Conservation (phyloP, 2,329 filamentous ascomycete genomes). For the Paecilomyces fulvus region DNA sequence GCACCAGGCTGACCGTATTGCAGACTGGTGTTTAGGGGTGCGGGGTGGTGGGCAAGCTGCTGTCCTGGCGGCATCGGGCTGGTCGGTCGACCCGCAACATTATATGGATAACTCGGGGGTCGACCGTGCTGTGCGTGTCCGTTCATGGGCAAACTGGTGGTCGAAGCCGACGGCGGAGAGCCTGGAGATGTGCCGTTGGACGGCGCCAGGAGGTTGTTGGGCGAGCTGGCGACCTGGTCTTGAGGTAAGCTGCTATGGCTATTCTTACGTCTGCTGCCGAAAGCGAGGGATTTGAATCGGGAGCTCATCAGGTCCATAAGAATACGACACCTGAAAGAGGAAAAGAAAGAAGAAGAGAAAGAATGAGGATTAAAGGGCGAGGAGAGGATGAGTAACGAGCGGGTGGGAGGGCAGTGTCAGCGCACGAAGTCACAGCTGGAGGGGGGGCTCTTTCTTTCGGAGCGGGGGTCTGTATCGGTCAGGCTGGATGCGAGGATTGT, state of each 20-base stretch:
- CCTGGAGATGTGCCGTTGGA: slow-evolving; percentile 25
- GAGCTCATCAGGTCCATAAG: slow-evolving; percentile 44
- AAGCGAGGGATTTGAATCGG: slow-evolving; percentile 42
- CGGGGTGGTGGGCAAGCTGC: slow-evolving; percentile 37
- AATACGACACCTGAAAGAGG: slow-evolving; percentile 7
- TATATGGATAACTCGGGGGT: slow-evolving; percentile 56
- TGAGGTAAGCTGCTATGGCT: slow-evolving; percentile 35
- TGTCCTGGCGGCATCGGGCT: slow-evolving; percentile 43
- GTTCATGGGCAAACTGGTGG: slow-evolving; percentile 49
- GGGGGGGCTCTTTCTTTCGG: background rate
- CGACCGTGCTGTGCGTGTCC: slow-evolving; percentile 47
- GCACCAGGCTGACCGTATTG: slow-evolving; percentile 39
- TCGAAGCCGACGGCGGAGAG: slow-evolving; percentile 35
- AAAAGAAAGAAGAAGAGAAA: slow-evolving; percentile 7
- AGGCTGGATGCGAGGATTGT: background rate
- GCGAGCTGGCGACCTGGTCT: slow-evolving; percentile 23
- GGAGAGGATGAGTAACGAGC: slow-evolving; percentile 3
- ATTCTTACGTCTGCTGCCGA: slow-evolving; percentile 42
- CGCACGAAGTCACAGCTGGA: background rate
- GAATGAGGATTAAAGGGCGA: slow-evolving; percentile 6
- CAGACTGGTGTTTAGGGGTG: slow-evolving; percentile 47
- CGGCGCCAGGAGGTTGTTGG: slow-evolving; percentile 25
- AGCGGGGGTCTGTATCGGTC: background rate
- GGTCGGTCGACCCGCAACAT: slow-evolving; percentile 42
- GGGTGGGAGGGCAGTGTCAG: background rate